phyloP scores from a whole-genome alignment of 2,329 filamentous ascomycete species.

The Cladosporium sp. region DNA sequence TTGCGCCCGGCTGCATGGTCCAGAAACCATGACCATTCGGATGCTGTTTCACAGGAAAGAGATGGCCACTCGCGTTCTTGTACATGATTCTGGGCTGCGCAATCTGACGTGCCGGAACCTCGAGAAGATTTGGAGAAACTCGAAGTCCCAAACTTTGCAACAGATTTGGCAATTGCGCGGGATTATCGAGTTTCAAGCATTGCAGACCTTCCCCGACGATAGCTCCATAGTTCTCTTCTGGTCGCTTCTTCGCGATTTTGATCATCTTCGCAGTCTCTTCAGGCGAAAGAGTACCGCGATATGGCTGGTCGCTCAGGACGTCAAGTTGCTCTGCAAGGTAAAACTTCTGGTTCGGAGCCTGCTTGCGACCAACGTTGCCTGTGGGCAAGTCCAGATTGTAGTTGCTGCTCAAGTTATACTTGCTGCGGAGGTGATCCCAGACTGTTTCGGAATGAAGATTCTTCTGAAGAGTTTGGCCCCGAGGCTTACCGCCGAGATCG shows the following conservation, averaged over 20 bases:
- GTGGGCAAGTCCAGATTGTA: not conserved
- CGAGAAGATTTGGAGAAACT: not conserved
- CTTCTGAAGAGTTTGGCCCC: not conserved
- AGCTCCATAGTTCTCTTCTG: not conserved
- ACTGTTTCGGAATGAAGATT: not conserved
- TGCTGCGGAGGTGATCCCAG: not conserved
- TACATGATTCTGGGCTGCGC: not conserved
- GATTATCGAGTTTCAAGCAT: not conserved
- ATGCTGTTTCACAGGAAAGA: too few relatives aligned
- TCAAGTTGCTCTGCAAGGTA: not conserved
- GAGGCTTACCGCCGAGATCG: not conserved
- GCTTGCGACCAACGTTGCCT: constrained; percentile 10
- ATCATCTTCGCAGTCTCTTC: not conserved
- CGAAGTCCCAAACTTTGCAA: not conserved
- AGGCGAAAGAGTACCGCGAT: not conserved
- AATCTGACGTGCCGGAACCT: not conserved
- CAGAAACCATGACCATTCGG: not conserved
- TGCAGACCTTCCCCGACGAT: not conserved
- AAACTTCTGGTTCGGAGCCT: constrained; percentile 1
- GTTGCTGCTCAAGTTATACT: not conserved
- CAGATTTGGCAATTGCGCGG: not conserved
- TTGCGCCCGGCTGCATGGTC: not conserved
- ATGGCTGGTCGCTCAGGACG: constrained; percentile 3
- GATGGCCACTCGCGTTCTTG: not conserved
- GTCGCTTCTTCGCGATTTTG: not conserved